Percentiles rank a stretch among this genome's conserved stretches.
Evolutionary conservation across 768 basidiomycete species (phyloP).

Genomic region (Amanita subjunquillea): DNA sequence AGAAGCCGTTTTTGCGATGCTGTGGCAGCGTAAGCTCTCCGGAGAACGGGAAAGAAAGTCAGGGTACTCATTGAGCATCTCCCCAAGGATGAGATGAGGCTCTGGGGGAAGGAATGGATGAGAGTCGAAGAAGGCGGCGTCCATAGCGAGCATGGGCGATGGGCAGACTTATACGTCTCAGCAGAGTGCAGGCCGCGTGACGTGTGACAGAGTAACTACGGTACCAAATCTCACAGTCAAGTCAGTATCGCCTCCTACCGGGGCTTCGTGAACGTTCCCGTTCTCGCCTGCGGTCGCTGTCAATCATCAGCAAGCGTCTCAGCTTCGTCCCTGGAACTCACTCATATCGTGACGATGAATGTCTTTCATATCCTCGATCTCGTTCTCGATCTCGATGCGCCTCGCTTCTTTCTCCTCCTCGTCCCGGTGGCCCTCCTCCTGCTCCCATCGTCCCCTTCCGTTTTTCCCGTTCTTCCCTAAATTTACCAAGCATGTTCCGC

Average conservation of each 20-base stretch:
- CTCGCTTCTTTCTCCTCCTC: slow-evolving; percentile 37
- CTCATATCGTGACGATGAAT: slow-evolving; percentile 65
- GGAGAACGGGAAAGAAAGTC: slow-evolving; percentile 1
- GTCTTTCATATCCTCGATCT: slow-evolving; percentile 61
- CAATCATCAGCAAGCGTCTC: slow-evolving; percentile 18
- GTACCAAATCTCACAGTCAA: neutral
- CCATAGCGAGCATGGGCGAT: neutral
- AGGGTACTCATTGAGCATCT: slow-evolving; percentile 46
- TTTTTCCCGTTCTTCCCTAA: slow-evolving; percentile 85
- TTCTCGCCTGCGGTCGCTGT: slow-evolving; percentile 61
- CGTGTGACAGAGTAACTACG: neutral
- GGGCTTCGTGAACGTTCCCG: slow-evolving; percentile 69
- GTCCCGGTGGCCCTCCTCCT: slow-evolving; percentile 27
- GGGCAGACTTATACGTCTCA: slow-evolving; percentile 12
- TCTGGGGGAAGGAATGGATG: slow-evolving; percentile 9
- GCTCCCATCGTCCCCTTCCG: slow-evolving; percentile 44
- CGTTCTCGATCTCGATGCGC: slow-evolving; percentile 56
- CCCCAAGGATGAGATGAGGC: slow-evolving; percentile 22
- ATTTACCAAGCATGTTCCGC: slow-evolving; percentile 85
- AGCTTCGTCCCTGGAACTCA: slow-evolving; percentile 28
- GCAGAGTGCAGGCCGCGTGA: neutral
- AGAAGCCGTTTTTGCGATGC: slow-evolving; percentile 52
- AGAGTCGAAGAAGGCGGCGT: slow-evolving; percentile 2
- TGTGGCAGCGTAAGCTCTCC: slow-evolving; percentile 16
- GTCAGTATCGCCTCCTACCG: slow-evolving; percentile 49